A percentile compares a stretch with the other conserved stretches of the same genome.
phyloP scores from a whole-genome alignment of 805 yeast species.

The Ogataea saltuana region DNA sequence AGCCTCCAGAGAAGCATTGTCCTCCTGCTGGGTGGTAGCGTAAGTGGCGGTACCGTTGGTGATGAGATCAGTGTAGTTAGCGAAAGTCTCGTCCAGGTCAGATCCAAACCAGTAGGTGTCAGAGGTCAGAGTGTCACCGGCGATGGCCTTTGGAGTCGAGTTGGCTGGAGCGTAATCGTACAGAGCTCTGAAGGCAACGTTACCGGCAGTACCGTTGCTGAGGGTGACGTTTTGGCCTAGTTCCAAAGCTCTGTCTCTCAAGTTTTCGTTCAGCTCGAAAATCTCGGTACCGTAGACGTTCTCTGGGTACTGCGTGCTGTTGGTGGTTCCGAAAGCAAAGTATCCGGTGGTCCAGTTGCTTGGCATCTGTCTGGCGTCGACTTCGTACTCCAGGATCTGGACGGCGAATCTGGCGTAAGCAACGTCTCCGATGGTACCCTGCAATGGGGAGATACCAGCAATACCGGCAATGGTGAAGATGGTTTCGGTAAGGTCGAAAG shows the following conservation, averaged over 20 bases:
- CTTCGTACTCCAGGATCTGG: constrained; percentile 60
- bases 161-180: constrained; percentile 54
- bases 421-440: constrained; percentile 60
- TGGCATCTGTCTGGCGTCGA: constrained; percentile 51
- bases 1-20: constrained; percentile 63
- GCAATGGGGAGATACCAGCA: constrained; percentile 61
- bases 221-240: constrained; percentile 49
- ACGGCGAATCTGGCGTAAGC: constrained; percentile 62
- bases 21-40: constrained; percentile 68
- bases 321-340: constrained; percentile 53
- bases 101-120: constrained; percentile 63
- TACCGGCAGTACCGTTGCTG: constrained; percentile 46
- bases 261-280: constrained; percentile 57
- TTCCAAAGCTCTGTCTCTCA: constrained; percentile 57
- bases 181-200: constrained; percentile 46
- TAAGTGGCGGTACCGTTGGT: constrained; percentile 61
- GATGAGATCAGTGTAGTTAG: constrained; percentile 46
- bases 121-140: constrained; percentile 61
- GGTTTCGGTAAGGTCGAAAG: constrained; percentile 58
- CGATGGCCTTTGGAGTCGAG: constrained; percentile 45
- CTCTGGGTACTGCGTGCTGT: constrained; percentile 51
- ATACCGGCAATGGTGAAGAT: constrained; percentile 67
- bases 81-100: constrained; percentile 50
- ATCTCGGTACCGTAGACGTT: constrained; percentile 65
- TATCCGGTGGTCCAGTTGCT: constrained; percentile 62